Conservation (phyloP, 305 asterid genomes). For the Solanum aculeatissimum region DNA sequence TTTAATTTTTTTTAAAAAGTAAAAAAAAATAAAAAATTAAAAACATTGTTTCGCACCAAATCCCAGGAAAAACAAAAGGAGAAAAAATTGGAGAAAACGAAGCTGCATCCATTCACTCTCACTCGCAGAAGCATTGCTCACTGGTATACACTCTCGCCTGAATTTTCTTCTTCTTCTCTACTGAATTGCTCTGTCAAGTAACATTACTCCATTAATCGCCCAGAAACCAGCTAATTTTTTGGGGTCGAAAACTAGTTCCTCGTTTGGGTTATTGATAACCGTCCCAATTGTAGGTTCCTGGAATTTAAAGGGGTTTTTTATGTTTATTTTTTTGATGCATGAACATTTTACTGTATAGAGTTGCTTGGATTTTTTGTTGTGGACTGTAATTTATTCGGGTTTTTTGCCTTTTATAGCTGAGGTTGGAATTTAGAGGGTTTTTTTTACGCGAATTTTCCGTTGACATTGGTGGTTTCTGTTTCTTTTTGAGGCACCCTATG, state of each 20-base stretch:
- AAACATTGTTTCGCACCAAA: neutral
- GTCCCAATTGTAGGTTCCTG: neutral
- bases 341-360: neutral
- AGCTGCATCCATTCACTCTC: neutral
- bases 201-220: neutral
- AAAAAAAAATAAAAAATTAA: too few species aligned
- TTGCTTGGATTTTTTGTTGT: neutral
- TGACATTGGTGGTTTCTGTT: neutral
- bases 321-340: neutral
- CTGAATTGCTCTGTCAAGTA: neutral
- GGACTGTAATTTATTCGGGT: neutral
- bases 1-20: too few species aligned
- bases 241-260: neutral
- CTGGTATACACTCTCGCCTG: neutral
- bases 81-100: neutral
- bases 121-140: neutral
- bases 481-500: neutral
- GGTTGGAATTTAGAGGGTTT: neutral
- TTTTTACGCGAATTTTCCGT: neutral
- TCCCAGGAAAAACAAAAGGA: neutral
- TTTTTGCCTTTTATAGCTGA: neutral
- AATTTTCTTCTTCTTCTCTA: neutral
- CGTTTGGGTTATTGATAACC: neutral
- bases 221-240: neutral
- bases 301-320: neutral